phyloP scores from a whole-genome alignment of 108 stramenopile species.

The Nitzschia sp. region DNA sequence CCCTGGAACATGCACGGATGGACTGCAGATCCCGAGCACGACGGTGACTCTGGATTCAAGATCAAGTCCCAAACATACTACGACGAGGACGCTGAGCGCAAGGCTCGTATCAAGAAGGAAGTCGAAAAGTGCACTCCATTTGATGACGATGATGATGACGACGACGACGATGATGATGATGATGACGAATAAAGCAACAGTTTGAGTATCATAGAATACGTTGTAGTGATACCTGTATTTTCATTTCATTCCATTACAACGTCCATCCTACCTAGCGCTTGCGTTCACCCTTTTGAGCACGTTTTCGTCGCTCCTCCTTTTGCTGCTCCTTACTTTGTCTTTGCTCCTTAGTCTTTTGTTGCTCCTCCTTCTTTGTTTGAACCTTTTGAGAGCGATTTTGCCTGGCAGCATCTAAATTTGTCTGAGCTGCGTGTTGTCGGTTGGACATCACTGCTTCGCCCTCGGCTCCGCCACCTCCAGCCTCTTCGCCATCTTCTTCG shows the following conservation, averaged over 20 bases:
- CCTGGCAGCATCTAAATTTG: slow-evolving; percentile 34
- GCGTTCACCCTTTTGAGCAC: slow-evolving; percentile 55
- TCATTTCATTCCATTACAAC: background rate
- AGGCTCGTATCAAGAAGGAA: slow-evolving; percentile 2
- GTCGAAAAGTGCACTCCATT: slow-evolving; percentile 5
- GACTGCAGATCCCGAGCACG: slow-evolving; percentile 35
- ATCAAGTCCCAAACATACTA: slow-evolving; percentile 2
- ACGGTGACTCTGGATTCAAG: slow-evolving; percentile 11
- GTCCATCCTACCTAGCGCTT: slow-evolving; percentile 25
- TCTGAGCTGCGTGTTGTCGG: slow-evolving; percentile 48
- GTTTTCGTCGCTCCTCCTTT: slow-evolving; percentile 62
- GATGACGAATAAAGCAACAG: background rate
- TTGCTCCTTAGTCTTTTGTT: slow-evolving; percentile 63
- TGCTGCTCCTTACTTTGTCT: slow-evolving; percentile 49
- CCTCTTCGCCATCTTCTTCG: slow-evolving; percentile 55
- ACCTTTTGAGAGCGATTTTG: slow-evolving; percentile 42
- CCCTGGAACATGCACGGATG: slow-evolving; percentile 37
- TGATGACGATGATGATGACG: slow-evolving; percentile 14
- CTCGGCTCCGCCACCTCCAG: slow-evolving; percentile 15
- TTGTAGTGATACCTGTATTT: too few species aligned
- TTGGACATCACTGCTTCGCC: slow-evolving; percentile 40
- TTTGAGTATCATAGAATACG: background rate
- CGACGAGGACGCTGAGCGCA: slow-evolving; percentile 2
- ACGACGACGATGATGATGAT: background rate
- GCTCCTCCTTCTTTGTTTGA: slow-evolving; percentile 67